Evolutionary conservation across 2,329 filamentous ascomycete genomes (phyloP).

Genomic region (Laburnicola sp.): DNA sequence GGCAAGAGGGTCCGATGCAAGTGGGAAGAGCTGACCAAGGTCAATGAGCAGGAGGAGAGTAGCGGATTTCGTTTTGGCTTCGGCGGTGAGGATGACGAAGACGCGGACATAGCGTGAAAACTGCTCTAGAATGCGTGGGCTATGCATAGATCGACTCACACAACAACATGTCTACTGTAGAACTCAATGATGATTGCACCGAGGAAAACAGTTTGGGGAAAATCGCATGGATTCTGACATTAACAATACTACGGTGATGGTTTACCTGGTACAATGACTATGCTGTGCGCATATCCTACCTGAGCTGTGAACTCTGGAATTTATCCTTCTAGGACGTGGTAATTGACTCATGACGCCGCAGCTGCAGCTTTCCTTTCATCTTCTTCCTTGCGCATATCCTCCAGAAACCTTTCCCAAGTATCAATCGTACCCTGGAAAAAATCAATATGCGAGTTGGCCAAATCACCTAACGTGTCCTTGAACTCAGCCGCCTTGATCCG

Average conservation of each 20-base stretch:
- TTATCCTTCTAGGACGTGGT: no score
- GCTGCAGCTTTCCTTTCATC: slow-evolving; percentile 29
- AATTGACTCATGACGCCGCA: no score
- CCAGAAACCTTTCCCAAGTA: slow-evolving; percentile 88
- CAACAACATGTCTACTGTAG: no score
- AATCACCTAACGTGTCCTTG: slow-evolving; percentile 76
- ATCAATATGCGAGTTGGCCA: slow-evolving; percentile 82
- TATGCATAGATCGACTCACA: no score
- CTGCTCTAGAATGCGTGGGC: no score
- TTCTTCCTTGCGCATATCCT: slow-evolving; percentile 77
- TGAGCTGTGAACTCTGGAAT: no score
- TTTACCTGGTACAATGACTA: no score
- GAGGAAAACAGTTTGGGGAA: no score
- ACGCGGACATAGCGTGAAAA: slow-evolving; percentile 41
- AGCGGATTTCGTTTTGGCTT: slow-evolving; percentile 64
- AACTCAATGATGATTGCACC: no score
- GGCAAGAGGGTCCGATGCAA: slow-evolving; percentile 69
- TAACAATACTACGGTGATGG: no score
- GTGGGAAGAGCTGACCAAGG: slow-evolving; percentile 78
- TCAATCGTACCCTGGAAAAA: slow-evolving; percentile 82
- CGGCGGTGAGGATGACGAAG: slow-evolving; percentile 60
- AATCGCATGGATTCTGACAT: no score
- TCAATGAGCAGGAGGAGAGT: slow-evolving; percentile 46
- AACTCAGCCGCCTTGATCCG: slow-evolving; percentile 95
- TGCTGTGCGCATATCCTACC: no score